These are phyloP conservation scores for Streptanthus diversifolius DNA, from an alignment of 345 rosid species.

Conservation along the genomic window DNA sequence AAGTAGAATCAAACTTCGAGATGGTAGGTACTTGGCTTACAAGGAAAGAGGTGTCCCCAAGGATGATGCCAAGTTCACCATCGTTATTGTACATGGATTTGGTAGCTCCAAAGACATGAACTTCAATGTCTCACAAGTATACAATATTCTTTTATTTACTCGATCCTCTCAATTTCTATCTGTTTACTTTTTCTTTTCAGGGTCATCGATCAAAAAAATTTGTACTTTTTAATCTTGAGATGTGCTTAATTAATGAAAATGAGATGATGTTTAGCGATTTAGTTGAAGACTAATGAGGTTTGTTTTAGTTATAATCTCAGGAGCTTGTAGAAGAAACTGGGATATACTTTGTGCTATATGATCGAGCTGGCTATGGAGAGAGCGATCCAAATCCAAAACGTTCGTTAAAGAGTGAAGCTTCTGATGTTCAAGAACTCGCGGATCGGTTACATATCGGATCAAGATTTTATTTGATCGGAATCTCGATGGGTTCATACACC, in stretches of 20 bases:
- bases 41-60: constrained; percentile 69
- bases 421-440: constrained; percentile 73
- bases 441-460: constrained; percentile 62
- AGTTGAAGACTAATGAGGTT: constrained; percentile 12
- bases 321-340: constrained; percentile 62
- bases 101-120: constrained; percentile 96
- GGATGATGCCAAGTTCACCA: constrained; percentile 50
- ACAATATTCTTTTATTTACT: background rate
- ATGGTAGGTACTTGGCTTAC: constrained; percentile 80
- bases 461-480: constrained; percentile 70
- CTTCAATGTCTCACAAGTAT: constrained; percentile 70
- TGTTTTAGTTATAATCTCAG: constrained; percentile 54
- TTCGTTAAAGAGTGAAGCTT: constrained; percentile 75
- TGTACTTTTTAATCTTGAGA: background rate
- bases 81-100: constrained; percentile 82
- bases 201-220: background rate
- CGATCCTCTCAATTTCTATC: background rate
- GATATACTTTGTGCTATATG: constrained; percentile 61
- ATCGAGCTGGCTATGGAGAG: constrained; percentile 90
- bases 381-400: constrained; percentile 72
- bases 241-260: background rate
- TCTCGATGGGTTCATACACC: constrained; percentile 93
- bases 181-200: background rate
- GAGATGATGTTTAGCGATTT: background rate
- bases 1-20: constrained; percentile 56